Conservation (phyloP, 1,284 basidiomycete genomes). For the Cutaneotrichosporon mucoides region DNA sequence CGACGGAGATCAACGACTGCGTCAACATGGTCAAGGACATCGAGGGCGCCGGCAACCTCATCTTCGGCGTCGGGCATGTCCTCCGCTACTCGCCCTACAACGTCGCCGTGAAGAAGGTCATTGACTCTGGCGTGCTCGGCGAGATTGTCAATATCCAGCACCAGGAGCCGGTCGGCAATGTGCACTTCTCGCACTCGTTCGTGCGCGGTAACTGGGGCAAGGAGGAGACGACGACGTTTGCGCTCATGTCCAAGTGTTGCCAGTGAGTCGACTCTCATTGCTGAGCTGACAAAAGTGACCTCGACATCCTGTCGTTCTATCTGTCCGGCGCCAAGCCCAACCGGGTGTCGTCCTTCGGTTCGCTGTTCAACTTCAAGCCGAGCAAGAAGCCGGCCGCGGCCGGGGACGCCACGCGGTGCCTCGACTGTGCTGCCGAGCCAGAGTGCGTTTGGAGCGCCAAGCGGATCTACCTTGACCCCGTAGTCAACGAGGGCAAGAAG, state of each 20-base stretch:
- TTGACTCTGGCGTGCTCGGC: slow-evolving; percentile 67
- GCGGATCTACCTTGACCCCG: slow-evolving; percentile 50
- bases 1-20: slow-evolving; percentile 66
- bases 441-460: slow-evolving; percentile 80
- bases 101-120: slow-evolving; percentile 62
- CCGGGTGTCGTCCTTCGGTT: slow-evolving; percentile 76
- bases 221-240: slow-evolving; percentile 67
- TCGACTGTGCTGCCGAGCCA: slow-evolving; percentile 66
- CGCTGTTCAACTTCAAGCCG: slow-evolving; percentile 71
- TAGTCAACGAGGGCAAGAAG: neutral
- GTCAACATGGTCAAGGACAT: slow-evolving; percentile 68
- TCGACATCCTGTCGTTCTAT: slow-evolving; percentile 72
- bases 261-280: slow-evolving; percentile 55
- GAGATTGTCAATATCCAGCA: slow-evolving; percentile 65
- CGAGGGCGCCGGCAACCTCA: slow-evolving; percentile 53
- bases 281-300: slow-evolving; percentile 56
- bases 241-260: slow-evolving; percentile 81
- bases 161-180: slow-evolving; percentile 41
- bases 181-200: slow-evolving; percentile 61
- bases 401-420: slow-evolving; percentile 62
- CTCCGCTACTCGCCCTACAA: slow-evolving; percentile 80
- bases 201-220: slow-evolving; percentile 72
- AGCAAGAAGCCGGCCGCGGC: slow-evolving; percentile 65
- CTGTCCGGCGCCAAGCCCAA: slow-evolving; percentile 55
- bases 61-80: slow-evolving; percentile 83